Percentiles rank a stretch among this genome's conserved stretches.
phyloP scores from a whole-genome alignment of 768 basidiomycete species.

The Kwoniella dejecticola region DNA sequence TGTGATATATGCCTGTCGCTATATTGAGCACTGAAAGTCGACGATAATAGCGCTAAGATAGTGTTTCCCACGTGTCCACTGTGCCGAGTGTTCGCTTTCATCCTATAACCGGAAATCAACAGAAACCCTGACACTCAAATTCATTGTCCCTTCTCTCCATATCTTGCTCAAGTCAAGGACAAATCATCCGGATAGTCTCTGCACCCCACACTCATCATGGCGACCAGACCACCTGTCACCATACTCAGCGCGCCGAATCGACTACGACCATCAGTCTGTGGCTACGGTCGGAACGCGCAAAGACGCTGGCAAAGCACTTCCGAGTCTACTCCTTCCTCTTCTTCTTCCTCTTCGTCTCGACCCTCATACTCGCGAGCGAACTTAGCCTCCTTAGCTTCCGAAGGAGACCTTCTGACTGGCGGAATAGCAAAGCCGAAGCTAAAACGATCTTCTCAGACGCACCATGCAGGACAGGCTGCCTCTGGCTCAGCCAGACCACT shows the following conservation, averaged over 20 bases:
- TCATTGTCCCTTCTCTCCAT: no score
- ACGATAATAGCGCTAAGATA: background rate
- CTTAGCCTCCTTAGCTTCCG: constrained; percentile 14
- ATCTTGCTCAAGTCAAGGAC: no score
- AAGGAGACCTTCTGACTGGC: constrained; percentile 15
- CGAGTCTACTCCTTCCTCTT: background rate
- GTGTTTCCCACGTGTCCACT: background rate
- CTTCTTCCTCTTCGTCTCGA: background rate
- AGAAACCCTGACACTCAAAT: background rate
- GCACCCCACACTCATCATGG: no score
- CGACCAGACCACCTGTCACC: no score
- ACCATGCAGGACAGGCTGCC: background rate
- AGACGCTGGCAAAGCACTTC: constrained; percentile 12
- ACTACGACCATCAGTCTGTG: background rate
- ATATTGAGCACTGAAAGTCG: no score
- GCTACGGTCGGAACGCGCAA: background rate
- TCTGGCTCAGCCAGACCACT: background rate
- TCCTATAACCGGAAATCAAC: background rate
- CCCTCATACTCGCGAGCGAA: constrained; percentile 3
- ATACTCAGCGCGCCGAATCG: no score
- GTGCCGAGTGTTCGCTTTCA: no score
- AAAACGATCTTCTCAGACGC: background rate
- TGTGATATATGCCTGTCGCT: no score
- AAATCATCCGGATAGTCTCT: no score
- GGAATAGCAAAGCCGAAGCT: background rate